phyloP scores from a whole-genome alignment of 2,329 filamentous ascomycete species.

The Sphaerulina musiva region DNA sequence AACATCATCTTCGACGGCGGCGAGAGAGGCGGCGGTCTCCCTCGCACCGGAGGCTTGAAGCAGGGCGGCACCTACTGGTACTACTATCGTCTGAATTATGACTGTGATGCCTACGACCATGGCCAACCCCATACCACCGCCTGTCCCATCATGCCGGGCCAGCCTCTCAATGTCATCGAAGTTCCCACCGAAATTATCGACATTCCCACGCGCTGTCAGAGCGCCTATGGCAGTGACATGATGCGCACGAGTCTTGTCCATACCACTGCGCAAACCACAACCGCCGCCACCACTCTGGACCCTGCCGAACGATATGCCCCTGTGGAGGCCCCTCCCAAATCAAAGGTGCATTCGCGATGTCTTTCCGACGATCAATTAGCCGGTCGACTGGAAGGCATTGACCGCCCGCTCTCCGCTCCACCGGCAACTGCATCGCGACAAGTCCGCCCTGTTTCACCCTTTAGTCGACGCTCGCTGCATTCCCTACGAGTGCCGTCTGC shows the following conservation, averaged over 20 bases:
- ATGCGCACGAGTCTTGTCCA: conserved; percentile 19
- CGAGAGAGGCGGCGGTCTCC: no score
- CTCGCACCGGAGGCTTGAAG: conserved; percentile 64
- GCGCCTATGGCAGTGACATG: conserved; percentile 27
- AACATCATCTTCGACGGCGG: conserved; percentile 74
- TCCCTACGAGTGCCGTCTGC: background rate
- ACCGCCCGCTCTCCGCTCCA: conserved; percentile 12
- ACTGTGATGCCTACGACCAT: conserved; percentile 68
- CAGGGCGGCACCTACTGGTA: conserved; percentile 96
- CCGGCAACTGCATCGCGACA: conserved; percentile 8
- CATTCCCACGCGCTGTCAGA: conserved; percentile 25
- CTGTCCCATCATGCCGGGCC: conserved; percentile 83
- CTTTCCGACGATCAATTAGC: conserved; percentile 29
- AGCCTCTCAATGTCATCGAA: conserved; percentile 75
- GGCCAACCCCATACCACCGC: conserved; percentile 65
- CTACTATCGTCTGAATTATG: conserved; percentile 83
- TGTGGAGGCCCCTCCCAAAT: conserved; percentile 28
- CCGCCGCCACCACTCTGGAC: conserved; percentile 21
- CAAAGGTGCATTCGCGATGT: conserved; percentile 28
- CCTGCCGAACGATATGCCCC: conserved; percentile 26
- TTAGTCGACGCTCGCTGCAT: conserved; percentile 1
- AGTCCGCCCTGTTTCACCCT: conserved; percentile 8
- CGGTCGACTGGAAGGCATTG: conserved; percentile 22
- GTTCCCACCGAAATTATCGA: conserved; percentile 59
- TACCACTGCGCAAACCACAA: conserved; percentile 7